Base-by-base conservation (phyloP, 139 green algal species). In the Chlorella vulgaris region DNA sequence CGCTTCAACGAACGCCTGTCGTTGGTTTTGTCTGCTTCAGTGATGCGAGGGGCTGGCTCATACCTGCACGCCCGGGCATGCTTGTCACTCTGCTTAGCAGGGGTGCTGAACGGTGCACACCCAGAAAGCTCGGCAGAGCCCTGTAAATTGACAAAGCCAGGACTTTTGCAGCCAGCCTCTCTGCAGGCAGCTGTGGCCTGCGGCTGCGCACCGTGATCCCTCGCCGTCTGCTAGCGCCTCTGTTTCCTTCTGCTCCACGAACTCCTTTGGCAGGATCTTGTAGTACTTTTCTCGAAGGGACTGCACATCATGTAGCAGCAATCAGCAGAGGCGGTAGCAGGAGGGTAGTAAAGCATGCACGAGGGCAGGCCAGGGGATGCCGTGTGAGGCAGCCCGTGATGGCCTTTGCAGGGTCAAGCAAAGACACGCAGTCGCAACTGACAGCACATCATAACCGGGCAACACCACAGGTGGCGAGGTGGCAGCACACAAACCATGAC, bases 1-100 rank as follows among this genome's bases (percentile, higher is more conserved):
- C 86, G 81, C 50, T 55, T 51, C 26, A 87, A 50, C 6, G 81
- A 86, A 35, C 68, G 50, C 33, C 51, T 62, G 62, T 90, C 85
- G 2, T 66, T 78, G 28, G 50, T 29, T 3, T 26, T 21, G 43
- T 90, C 86, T 35, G 86, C 86, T 35, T 66, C 62, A 22, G 85
- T 88, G 35, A 79, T 62, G 2, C 67, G 71, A 0, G 86, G 76
- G 1, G 84, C 85, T 28, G 86, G 86, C 69, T 83, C 38, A 63
- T 86, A 90, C 33, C 47, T 69, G 42, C 29, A 65, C 13, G 47
- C 15, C 47, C 47, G n/a, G n/a, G n/a, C n/a, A n/a, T n/a, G n/a
- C n/a, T n/a, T 31, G 18, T 13, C 58, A 67, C 15, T 31, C 24
- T 7, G 35, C 61, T 3, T 7, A 39, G 61, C 61, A 29, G 61